Evolutionary conservation across 2,329 filamentous ascomycete genomes (phyloP), one percentile per base, ranked within the genome.

Genomic region (Nannizzia gypsea): DNA sequence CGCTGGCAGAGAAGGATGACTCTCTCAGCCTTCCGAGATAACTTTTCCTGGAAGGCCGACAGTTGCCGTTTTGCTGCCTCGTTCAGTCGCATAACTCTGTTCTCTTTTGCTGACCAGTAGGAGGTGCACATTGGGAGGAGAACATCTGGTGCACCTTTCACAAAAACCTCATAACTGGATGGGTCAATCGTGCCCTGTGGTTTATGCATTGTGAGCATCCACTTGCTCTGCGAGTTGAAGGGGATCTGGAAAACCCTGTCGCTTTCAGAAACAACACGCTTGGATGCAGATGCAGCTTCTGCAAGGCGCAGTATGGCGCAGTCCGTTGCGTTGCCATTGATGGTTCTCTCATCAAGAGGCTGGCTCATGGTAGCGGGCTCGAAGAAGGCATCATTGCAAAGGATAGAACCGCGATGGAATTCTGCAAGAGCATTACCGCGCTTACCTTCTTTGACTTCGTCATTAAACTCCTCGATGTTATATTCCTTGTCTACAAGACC

Each of bases 151-250:
- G 87, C 88, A 0, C 88, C 88, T 70, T 92, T 90, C 68, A 90
- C 87, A 17, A 85, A 73, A 0, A 87, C 73, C 0, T 77, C 81
- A 20, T 55, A 59, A 56, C 15, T 38, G 9, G 44, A 46, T 3
- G 6, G 34, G 24, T 11, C 28, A 11, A 38, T 22, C 38, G 6
- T 63, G 58, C 31, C 73, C 11, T 67, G 62, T 1, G 69, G 69
- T 13, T 76, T 76, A 54, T 86, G 80, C 0, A 84, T 80, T 34
- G 83, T 79, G 59, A 90, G 81, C 83, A 90, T 90, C 69, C 84
- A 90, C 72, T 91, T 91, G 74, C 90, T 90, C 76, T 89, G 89
- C 73, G 85, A 88, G 74, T 90, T 90, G 71, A 91, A 91, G 0
- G 85, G 82, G 28, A 89, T 75, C 59, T 87, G 83, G 65, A 84